These are phyloP conservation scores for Aureobasidium zeae DNA, from an alignment of 2,329 filamentous ascomycete species.

Conservation along the genomic window DNA sequence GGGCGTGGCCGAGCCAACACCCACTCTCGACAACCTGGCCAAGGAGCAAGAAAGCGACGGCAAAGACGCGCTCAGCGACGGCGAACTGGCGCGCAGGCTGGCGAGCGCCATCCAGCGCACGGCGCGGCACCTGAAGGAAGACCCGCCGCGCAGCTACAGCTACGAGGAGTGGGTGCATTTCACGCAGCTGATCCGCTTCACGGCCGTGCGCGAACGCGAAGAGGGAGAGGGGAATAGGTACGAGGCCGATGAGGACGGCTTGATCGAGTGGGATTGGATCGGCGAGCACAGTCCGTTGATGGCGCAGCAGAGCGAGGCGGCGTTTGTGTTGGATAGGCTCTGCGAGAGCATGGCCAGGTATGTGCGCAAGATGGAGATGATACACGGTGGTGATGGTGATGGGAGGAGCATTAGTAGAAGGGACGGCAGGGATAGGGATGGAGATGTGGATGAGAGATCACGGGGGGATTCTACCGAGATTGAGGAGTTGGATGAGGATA, in stretches of 20 bases:
- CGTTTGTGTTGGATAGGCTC: slow-evolving; percentile 58
- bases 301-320: slow-evolving; percentile 51
- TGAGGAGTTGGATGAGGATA: slow-evolving; percentile 2
- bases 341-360: slow-evolving; percentile 53
- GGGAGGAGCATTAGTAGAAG: no score
- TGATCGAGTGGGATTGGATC: slow-evolving; percentile 65
- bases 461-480: neutral
- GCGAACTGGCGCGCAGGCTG: slow-evolving; percentile 52
- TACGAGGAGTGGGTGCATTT: slow-evolving; percentile 87
- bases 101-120: slow-evolving; percentile 62
- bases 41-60: slow-evolving; percentile 30
- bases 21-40: slow-evolving; percentile 38
- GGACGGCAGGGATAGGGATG: neutral
- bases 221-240: slow-evolving; percentile 24
- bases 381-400: neutral
- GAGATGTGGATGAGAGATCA: neutral
- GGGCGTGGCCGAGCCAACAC: slow-evolving; percentile 27
- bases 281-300: slow-evolving; percentile 60
- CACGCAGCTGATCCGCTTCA: slow-evolving; percentile 60
- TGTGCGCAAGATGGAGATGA: slow-evolving; percentile 22
- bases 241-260: slow-evolving; percentile 45
- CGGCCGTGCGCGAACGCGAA: slow-evolving; percentile 21
- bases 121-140: slow-evolving; percentile 51
- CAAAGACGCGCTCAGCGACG: slow-evolving; percentile 39
- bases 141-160: slow-evolving; percentile 55